These are phyloP conservation scores for Hanseniaspora jakobsenii DNA, from an alignment of 805 yeast species.

Conservation along the genomic window DNA sequence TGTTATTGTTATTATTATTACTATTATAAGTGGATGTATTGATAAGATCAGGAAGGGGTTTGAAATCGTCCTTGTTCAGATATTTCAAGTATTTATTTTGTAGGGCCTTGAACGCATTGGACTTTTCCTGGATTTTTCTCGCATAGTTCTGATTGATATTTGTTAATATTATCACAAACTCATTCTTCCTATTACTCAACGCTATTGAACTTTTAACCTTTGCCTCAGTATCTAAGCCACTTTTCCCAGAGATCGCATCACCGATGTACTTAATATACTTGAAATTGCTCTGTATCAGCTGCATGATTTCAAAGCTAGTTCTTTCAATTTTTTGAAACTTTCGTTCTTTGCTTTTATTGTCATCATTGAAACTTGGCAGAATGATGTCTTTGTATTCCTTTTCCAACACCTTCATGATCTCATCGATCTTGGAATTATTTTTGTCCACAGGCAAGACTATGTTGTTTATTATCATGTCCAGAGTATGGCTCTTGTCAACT, in stretches of 20 bases:
- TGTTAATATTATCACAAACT: conserved; percentile 54
- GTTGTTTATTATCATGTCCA: conserved; percentile 31
- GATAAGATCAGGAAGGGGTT: conserved; percentile 29
- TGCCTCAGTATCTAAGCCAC: no score
- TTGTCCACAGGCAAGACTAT: conserved; percentile 48
- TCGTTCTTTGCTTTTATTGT: conserved; percentile 54
- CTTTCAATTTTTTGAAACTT: conserved; percentile 73
- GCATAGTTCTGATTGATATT: conserved; percentile 82
- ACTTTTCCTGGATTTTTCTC: conserved; percentile 62
- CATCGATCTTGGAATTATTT: conserved; percentile 40
- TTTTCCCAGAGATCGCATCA: conserved; percentile 30
- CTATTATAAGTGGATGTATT: conserved; percentile 6
- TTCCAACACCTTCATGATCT: conserved; percentile 42
- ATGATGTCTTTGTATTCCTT: conserved; percentile 67
- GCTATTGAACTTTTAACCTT: no score
- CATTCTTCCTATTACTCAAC: conserved; percentile 29
- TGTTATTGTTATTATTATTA: no score
- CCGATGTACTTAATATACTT: conserved; percentile 58
- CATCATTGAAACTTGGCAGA: conserved; percentile 79
- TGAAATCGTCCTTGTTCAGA: conserved; percentile 67
- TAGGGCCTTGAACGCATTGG: conserved; percentile 68
- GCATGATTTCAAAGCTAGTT: conserved; percentile 61
- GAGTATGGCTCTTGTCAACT: conserved; percentile 62
- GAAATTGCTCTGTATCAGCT: conserved; percentile 67
- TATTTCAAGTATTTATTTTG: conserved; percentile 84